Evolutionary conservation across 441 rosid genomes (phyloP).

Genomic region (Arabidopsis lyrata): DNA sequence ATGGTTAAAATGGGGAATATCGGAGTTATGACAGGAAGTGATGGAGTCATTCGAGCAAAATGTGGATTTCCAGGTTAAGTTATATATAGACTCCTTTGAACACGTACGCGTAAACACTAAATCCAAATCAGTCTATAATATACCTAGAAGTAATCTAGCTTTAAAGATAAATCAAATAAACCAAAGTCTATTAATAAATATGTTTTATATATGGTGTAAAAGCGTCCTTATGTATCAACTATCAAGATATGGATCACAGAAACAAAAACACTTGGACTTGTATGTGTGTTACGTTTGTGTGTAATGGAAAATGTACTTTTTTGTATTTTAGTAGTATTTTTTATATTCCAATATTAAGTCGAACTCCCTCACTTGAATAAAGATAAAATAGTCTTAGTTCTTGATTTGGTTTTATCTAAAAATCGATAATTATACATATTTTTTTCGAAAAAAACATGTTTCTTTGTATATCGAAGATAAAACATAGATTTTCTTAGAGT

Average conservation of each 20-base stretch:
- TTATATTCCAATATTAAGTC: too few species aligned
- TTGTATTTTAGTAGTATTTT: neutral
- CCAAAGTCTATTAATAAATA: conserved; percentile 36
- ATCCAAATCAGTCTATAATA: conserved; percentile 17
- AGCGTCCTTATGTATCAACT: conserved; percentile 23
- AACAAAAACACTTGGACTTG: conserved; percentile 22
- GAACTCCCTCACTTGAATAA: neutral
- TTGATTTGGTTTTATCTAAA: neutral
- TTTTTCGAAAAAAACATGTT: neutral
- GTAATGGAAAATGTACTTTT: conserved; percentile 33
- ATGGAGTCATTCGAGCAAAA: conserved; percentile 70
- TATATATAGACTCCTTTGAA: conserved; percentile 4
- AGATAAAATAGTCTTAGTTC: neutral
- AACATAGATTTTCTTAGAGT: neutral
- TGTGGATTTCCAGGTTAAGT: conserved; percentile 66
- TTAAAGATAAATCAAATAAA: conserved; percentile 34
- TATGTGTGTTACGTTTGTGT: conserved; percentile 16
- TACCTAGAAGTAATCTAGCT: conserved; percentile 23
- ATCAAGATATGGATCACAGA: conserved; percentile 33
- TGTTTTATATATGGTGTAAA: conserved; percentile 36
- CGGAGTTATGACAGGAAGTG: conserved; percentile 63
- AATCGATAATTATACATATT: neutral
- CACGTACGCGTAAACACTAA: neutral
- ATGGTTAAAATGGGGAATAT: conserved; percentile 73
- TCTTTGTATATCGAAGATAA: neutral